Evolutionary conservation across 805 yeast species (phyloP).

Genomic region (Teunomyces barrocoloradensis): DNA sequence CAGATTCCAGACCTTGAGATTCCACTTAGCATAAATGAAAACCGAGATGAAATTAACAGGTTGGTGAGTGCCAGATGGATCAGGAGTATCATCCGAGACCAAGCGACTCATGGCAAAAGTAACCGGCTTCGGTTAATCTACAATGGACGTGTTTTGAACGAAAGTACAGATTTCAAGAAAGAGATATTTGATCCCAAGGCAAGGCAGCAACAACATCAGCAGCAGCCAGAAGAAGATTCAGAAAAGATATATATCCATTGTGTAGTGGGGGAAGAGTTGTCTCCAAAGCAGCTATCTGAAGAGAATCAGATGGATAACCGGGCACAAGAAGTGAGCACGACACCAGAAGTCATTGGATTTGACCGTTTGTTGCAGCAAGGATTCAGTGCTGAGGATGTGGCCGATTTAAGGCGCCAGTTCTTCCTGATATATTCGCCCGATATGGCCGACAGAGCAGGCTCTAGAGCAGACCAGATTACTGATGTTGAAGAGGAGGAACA

Average conservation of each 20-base stretch:
- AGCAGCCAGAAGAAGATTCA: not conserved
- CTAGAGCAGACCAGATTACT: slow-evolving; percentile 19
- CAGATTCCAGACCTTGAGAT: slow-evolving; percentile 26
- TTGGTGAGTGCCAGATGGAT: slow-evolving; percentile 31
- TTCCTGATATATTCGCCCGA: slow-evolving; percentile 59
- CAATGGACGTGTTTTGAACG: slow-evolving; percentile 64
- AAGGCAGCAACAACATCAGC: slow-evolving; percentile 12
- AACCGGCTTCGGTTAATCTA: slow-evolving; percentile 63
- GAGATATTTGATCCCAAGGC: slow-evolving; percentile 42
- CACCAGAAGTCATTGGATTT: slow-evolving; percentile 77
- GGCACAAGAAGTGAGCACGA: slow-evolving; percentile 48
- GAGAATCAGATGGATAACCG: slow-evolving; percentile 58
- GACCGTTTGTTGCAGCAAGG: slow-evolving; percentile 84
- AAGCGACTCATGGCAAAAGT: slow-evolving; percentile 23
- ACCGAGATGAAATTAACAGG: slow-evolving; percentile 29
- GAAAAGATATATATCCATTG: slow-evolving; percentile 68
- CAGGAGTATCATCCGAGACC: slow-evolving; percentile 27
- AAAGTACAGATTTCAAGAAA: slow-evolving; percentile 50
- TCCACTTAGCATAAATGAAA: slow-evolving; percentile 26
- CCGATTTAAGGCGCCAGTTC: slow-evolving; percentile 71
- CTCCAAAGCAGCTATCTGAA: slow-evolving; percentile 51
- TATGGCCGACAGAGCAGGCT: slow-evolving; percentile 14
- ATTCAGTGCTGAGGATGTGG: slow-evolving; percentile 73
- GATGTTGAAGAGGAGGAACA: slow-evolving; percentile 45
- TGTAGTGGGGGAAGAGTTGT: slow-evolving; percentile 65